phyloP scores from a whole-genome alignment of 495 filamentous ascomycete genomes.

The Chaetomium fimeti region DNA sequence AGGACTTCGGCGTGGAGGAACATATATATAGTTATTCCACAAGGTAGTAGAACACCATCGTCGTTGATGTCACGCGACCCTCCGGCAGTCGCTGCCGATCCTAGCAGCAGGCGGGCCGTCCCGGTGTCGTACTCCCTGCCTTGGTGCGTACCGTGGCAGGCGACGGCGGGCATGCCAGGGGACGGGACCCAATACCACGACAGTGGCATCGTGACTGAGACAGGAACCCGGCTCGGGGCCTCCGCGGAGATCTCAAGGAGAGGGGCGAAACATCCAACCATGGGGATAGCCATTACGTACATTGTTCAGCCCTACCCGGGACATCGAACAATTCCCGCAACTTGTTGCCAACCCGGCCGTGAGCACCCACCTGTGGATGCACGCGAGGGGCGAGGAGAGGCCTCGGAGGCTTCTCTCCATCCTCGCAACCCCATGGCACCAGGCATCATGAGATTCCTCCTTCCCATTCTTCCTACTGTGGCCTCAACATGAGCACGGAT shows the following conservation, averaged over 20 bases:
- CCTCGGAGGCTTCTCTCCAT: too few relatives aligned
- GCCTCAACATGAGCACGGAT: background rate
- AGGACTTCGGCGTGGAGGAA: background rate
- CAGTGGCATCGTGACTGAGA: slow-evolving; percentile 36
- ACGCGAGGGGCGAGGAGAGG: background rate
- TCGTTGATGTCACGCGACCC: slow-evolving; percentile 13
- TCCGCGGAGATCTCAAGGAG: slow-evolving; percentile 44
- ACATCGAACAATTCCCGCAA: slow-evolving; percentile 19
- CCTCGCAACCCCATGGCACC: background rate
- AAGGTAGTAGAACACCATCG: background rate
- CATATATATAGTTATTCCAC: background rate
- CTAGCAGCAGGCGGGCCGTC: slow-evolving; percentile 11
- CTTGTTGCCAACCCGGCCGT: background rate
- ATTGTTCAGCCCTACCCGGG: slow-evolving; percentile 15
- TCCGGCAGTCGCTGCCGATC: background rate
- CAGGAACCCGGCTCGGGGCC: slow-evolving; percentile 40
- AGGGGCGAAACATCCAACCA: slow-evolving; percentile 44
- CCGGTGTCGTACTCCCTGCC: slow-evolving; percentile 1
- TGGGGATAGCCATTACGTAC: slow-evolving; percentile 44
- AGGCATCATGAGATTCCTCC: background rate
- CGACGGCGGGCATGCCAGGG: slow-evolving; percentile 23
- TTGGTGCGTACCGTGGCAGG: slow-evolving; percentile 14
- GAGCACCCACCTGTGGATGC: slow-evolving; percentile 33
- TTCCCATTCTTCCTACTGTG: background rate
- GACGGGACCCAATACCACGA: slow-evolving; percentile 43